A percentile compares a stretch with the other conserved stretches of the same genome.
Conservation (phyloP, 179 eudicot species). For the Drosera spatulata region DNA sequence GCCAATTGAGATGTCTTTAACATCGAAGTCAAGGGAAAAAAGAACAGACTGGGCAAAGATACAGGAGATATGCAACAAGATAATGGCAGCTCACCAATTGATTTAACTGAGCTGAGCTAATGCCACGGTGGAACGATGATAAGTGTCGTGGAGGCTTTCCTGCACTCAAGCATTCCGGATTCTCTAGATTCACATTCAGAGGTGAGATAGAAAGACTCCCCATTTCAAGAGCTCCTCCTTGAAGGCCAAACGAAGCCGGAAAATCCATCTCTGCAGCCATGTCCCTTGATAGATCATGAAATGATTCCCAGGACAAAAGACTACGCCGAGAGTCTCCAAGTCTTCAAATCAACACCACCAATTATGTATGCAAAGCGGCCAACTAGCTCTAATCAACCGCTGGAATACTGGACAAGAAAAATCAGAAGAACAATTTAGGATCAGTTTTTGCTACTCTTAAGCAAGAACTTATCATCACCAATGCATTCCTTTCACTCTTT, state of each 20-base stretch:
- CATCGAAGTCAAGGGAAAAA: neutral
- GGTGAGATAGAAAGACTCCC: slow-evolving; percentile 3
- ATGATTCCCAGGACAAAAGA: slow-evolving; percentile 7
- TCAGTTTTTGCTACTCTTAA: too few species aligned
- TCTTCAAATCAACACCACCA: neutral
- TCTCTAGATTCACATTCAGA: slow-evolving; percentile 4
- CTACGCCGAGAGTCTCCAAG: slow-evolving; percentile 1
- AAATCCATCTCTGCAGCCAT: slow-evolving; percentile 16
- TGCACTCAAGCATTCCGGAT: slow-evolving; percentile 4
- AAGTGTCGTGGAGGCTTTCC: slow-evolving; percentile 9
- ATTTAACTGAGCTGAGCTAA: slow-evolving; percentile 3
- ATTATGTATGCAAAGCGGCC: neutral
- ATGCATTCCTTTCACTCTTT: too few species aligned
- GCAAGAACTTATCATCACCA: too few species aligned
- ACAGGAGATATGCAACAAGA: neutral
- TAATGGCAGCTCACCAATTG: neutral
- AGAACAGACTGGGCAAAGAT: neutral
- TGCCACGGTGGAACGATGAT: slow-evolving; percentile 3
- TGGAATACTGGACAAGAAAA: too few species aligned
- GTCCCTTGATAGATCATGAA: slow-evolving; percentile 4
- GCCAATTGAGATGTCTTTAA: neutral
- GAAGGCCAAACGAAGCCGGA: slow-evolving; percentile 5
- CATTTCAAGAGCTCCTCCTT: slow-evolving; percentile 1
- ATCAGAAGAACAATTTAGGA: too few species aligned
- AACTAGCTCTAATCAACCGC: too few species aligned